phyloP scores from a whole-genome alignment of 2,329 filamentous ascomycete genomes.

The Penicillium sp. region DNA sequence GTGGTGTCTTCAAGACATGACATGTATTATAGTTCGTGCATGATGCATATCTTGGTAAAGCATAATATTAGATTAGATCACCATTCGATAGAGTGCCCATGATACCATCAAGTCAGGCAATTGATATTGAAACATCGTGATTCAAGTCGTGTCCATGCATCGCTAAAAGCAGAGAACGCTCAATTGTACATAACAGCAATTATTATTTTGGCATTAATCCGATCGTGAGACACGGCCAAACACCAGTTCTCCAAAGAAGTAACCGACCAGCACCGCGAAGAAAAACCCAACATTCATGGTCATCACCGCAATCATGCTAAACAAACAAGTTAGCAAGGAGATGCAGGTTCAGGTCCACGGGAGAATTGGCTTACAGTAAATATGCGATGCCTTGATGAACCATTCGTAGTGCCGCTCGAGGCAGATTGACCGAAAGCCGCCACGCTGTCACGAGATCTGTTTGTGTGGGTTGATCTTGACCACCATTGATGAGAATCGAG shows the following conservation, averaged over 20 bases:
- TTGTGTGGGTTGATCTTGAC: conserved; percentile 1
- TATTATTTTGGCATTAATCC: not conserved
- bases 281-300: conserved; percentile 12
- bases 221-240: conserved; percentile 4
- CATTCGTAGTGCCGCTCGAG: conserved; percentile 5
- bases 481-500: conserved; percentile 6
- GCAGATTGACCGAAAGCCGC: conserved; percentile 8
- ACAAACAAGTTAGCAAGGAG: not conserved
- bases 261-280: conserved; percentile 10
- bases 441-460: not conserved
- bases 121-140: not conserved
- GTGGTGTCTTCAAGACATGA: too few species aligned
- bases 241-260: conserved; percentile 6
- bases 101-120: too few species aligned
- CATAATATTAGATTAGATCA: too few species aligned
- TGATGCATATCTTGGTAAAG: not conserved
- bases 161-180: not conserved
- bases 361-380: conserved; percentile 1
- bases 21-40: not conserved
- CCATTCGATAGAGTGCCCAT: too few species aligned
- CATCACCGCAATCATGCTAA: conserved; percentile 12
- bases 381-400: conserved; percentile 8
- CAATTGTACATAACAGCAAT: not conserved
- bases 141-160: not conserved
- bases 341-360: too few species aligned